Base-by-base conservation (phyloP, 2,329 filamentous ascomycete genomes). In the Madurella fahalii region DNA sequence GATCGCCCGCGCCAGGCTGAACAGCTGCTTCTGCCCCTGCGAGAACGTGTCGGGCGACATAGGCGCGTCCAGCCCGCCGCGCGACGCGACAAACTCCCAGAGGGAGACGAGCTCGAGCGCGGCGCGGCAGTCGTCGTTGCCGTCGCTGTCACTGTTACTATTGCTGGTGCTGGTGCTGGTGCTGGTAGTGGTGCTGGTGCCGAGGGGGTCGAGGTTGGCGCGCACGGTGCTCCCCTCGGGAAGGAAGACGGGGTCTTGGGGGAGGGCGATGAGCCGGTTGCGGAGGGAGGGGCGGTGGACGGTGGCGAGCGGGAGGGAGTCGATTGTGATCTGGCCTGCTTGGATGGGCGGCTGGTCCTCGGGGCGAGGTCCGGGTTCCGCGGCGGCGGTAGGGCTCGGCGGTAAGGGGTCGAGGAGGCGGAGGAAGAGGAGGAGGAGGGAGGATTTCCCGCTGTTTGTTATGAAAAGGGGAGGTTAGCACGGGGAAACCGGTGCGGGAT, bases 21-120 rank as follows among this genome's bases (percentile, higher is more conserved):
- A 84, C 0, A 87, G 72, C 62, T 87, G 84, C 43, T 77, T 77
- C 65, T 87, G 84, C 0, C 85, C 85, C 34, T 79, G 76, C 5
- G 75, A 79, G 5, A 84, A 70, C 48, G 73, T 70, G 7, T 78
- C 72, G 2, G 74, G 68, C n/a, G 72, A 71, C 58, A 85, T 74
- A 2, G 54, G 60, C 0, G 64, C 64, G 2, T 63, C 58, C 0
- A 76, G 57, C 0, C 72, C 72, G 2, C 72, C 72, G 2, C 65
- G 62, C 4, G 67, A 64, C 0, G 63, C 45, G 0, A 74, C 61
- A 11, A 72, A 67, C 0, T 48, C 40, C 31, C 66, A 68, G 0
- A 77, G 63, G 0, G 64, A 64, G 2, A 77, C 69, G 0, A 61
- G 51, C n/a, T 68, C 63, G 3, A 77, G 68, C 0, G 69, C 69